Base-by-base conservation (phyloP, 352 stramenopile genomes). In the Halophytophthora polymorphica region DNA sequence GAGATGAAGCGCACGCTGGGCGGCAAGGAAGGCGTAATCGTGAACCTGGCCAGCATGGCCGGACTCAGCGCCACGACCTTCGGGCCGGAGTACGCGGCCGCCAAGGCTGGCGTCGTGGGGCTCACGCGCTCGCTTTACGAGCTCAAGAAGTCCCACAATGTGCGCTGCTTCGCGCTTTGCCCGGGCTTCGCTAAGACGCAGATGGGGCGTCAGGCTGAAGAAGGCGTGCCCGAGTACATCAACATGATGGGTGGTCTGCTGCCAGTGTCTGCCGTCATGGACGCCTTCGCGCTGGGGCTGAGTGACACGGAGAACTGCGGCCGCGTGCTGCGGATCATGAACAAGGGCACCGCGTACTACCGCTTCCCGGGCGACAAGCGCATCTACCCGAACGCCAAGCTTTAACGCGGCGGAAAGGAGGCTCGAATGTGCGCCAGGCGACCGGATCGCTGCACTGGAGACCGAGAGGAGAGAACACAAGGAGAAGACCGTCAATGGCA, bases 41-140 rank as follows among this genome's bases (percentile, higher is more conserved):
- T 88, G 18, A 90, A 93, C 67, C 53, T 90, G 13, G 67, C 71
- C 35, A 91, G 78, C 31, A 72, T 91, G 50, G 76, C 80, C 0
- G 78, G 73, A 2, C 50, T 90, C 0, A 70, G 73, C 45, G 42
- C 76, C 2, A 66, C 79, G 31, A 57, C 66, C 18, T 88, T 86
- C 53, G 64, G 59, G 38, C 77, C 80, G 1, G 77, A 88, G 34
- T 93, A 93, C 42, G 69, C 70, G 3, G 80, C 80, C 0, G 79
- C 80, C 19, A 93, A 93, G 56, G 72, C 77, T 17, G 83, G 80
- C 14, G 80, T 93, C 35, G 69, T 91, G 19, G 68, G 71, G 8
- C 84, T 93, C 49, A 90, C 80, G 52, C 71, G 76, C 29, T 89
- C 83, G 42, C 58, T 85, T 44, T 77, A 75, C 45, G 60, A 67